Evolutionary conservation across 1,284 basidiomycete genomes (phyloP).

Genomic region (Trichosporon sp.): DNA sequence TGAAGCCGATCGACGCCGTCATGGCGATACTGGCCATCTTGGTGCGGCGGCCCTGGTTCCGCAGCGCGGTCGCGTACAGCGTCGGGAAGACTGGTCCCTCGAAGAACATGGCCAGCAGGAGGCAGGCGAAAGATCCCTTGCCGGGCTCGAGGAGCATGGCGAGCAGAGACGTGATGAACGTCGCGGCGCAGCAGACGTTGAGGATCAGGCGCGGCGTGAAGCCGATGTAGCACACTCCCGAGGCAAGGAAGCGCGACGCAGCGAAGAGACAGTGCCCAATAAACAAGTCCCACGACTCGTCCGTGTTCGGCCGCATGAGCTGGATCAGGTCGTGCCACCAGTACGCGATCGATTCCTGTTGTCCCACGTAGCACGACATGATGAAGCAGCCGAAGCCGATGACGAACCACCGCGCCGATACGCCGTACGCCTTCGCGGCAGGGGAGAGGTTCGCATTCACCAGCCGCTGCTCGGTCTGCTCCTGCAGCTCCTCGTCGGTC

Average conservation of each 20-base stretch:
- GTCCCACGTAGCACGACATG: slow-evolving; percentile 41
- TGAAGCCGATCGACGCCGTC: slow-evolving; percentile 30
- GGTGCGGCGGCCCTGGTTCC: slow-evolving; percentile 37
- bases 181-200: slow-evolving; percentile 27
- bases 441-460: slow-evolving; percentile 21
- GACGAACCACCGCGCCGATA: slow-evolving; percentile 22
- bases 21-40: slow-evolving; percentile 34
- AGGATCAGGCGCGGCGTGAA: slow-evolving; percentile 39
- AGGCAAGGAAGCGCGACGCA: slow-evolving; percentile 35
- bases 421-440: slow-evolving; percentile 15
- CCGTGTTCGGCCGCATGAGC: slow-evolving; percentile 20
- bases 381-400: slow-evolving; percentile 24
- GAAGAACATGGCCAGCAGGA: slow-evolving; percentile 40
- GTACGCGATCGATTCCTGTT: slow-evolving; percentile 41
- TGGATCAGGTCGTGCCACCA: slow-evolving; percentile 25
- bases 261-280: slow-evolving; percentile 37
- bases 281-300: slow-evolving; percentile 29
- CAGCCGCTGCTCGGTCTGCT: slow-evolving; percentile 28
- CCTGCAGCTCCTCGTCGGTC: slow-evolving; percentile 37
- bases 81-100: slow-evolving; percentile 45
- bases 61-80: slow-evolving; percentile 40
- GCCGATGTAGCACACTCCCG: slow-evolving; percentile 32
- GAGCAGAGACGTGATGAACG: slow-evolving; percentile 33
- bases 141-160: slow-evolving; percentile 27
- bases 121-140: slow-evolving; percentile 22